These are phyloP conservation scores for Chlamydomonas schloesseri DNA, from an alignment of 139 green algal genomes.

Conservation along the genomic window DNA sequence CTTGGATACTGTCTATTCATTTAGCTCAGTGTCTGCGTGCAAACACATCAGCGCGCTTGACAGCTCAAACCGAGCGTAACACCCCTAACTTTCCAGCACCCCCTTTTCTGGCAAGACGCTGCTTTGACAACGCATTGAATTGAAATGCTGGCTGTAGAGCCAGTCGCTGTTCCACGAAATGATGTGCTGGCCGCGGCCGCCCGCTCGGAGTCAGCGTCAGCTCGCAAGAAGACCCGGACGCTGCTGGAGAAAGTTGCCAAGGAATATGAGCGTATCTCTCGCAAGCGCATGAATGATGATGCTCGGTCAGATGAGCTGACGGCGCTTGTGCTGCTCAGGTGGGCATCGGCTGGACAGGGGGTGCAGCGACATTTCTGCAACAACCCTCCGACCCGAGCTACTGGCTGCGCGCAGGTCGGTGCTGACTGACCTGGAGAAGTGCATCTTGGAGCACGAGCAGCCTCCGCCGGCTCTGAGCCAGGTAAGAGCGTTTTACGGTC, in stretches of 20 bases:
- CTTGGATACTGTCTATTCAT: too few relatives aligned
- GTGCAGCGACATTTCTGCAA: neutral
- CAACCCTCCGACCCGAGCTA: neutral
- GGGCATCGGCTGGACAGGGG: neutral
- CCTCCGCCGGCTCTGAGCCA: neutral
- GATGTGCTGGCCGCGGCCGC: too few relatives aligned
- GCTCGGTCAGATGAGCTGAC: neutral
- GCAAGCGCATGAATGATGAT: neutral
- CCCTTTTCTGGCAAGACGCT: too few relatives aligned
- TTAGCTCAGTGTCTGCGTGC: too few relatives aligned
- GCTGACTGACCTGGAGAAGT: neutral
- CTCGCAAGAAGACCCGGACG: neutral
- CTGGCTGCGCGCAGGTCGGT: neutral
- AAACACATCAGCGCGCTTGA: neutral
- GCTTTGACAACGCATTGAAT: too few relatives aligned
- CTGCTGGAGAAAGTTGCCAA: neutral
- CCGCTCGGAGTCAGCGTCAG: neutral
- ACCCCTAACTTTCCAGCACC: too few relatives aligned
- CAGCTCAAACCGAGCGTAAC: too few relatives aligned
- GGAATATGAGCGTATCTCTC: neutral
- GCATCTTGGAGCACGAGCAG: conserved; percentile 5
- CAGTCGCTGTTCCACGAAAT: too few relatives aligned
- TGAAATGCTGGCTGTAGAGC: too few relatives aligned
- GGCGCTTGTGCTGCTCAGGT: neutral
- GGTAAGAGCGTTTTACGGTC: neutral